Conservation (phyloP, 176 grass and related monocot genomes). For the Paspalum vaginatum region DNA sequence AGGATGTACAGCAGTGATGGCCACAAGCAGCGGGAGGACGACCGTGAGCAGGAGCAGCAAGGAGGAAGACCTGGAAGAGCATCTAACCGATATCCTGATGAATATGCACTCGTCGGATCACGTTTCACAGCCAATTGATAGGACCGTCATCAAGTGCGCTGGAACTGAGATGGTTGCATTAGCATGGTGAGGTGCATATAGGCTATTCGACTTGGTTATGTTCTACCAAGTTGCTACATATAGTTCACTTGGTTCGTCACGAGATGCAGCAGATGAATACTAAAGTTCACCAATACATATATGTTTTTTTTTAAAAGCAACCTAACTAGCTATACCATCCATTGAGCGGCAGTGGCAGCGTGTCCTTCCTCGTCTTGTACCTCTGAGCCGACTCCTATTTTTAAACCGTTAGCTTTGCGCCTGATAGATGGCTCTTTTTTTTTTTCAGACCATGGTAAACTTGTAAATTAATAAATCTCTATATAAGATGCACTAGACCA, state of each 20-base stretch:
- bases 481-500: no score
- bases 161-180: background rate
- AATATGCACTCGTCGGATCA: conserved; percentile 45
- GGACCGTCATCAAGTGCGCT: background rate
- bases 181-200: background rate
- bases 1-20: no score
- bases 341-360: no score
- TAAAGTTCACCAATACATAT: background rate
- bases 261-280: background rate
- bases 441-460: no score
- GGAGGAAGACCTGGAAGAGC: conserved; percentile 54
- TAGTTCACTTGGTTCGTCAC: background rate
- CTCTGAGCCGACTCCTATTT: no score
- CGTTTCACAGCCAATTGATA: background rate
- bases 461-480: no score
- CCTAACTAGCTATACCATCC: background rate
- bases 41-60: conserved; percentile 42
- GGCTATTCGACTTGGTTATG: background rate
- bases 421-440: no score
- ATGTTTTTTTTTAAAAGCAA: background rate
- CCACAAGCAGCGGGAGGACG: no score
- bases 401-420: no score
- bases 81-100: conserved; percentile 35
- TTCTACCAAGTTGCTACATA: background rate
- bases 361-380: no score